Evolutionary conservation across 1,139 yeast species (phyloP).

Genomic region (Saccharomyces pastorianus): DNA sequence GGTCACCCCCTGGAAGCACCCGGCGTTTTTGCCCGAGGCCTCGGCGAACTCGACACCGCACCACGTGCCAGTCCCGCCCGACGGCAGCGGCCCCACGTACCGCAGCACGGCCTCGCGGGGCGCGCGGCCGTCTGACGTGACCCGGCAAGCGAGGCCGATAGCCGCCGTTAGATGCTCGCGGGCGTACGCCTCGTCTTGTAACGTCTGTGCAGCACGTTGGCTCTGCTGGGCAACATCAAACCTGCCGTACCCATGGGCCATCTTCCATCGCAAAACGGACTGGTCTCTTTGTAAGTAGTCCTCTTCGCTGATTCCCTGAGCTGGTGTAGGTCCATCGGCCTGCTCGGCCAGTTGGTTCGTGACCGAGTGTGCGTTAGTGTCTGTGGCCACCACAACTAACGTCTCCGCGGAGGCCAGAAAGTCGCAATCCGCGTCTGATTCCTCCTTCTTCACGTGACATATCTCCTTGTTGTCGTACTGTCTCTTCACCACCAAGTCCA

Average conservation of each 20-base stretch:
- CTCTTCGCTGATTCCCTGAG: constrained; percentile 49
- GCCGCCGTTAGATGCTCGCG: not conserved
- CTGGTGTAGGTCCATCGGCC: constrained; percentile 36
- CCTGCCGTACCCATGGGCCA: constrained; percentile 54
- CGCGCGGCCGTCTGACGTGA: constrained; percentile 33
- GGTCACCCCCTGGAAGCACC: constrained; percentile 53
- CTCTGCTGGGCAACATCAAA: constrained; percentile 43
- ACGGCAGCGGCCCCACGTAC: constrained; percentile 55
- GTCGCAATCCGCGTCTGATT: not conserved
- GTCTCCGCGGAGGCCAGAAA: not conserved
- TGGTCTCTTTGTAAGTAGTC: constrained; percentile 53
- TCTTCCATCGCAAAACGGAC: constrained; percentile 69
- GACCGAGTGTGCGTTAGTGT: constrained; percentile 43
- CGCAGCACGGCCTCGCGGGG: constrained; percentile 49
- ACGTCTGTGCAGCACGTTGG: not conserved
- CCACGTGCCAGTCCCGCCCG: constrained; percentile 52
- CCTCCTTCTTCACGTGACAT: not conserved
- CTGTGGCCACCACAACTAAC: constrained; percentile 44
- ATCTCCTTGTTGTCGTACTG: not conserved
- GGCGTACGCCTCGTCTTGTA: not conserved
- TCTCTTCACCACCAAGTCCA: not conserved
- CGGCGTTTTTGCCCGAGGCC: constrained; percentile 76
- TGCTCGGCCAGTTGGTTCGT: constrained; percentile 35
- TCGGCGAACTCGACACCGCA: constrained; percentile 70
- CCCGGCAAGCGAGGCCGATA: not conserved